Conservation (phyloP, 2,329 filamentous ascomycete species). For the Dissoconium aciculare region DNA sequence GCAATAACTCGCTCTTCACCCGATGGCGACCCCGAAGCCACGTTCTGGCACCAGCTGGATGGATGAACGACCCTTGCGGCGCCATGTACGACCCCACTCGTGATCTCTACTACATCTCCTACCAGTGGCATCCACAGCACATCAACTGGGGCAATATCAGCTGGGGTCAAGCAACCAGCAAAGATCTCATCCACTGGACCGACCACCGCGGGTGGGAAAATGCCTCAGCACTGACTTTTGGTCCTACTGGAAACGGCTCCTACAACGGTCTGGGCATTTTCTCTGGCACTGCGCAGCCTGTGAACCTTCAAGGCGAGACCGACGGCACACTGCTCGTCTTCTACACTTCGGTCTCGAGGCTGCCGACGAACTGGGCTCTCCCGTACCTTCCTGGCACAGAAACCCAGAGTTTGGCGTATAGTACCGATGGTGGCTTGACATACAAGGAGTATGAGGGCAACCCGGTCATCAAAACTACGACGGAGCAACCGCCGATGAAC, state of each 20-base stretch:
- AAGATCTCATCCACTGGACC: constrained; percentile 31
- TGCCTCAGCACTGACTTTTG: constrained; percentile 26
- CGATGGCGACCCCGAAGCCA: constrained; percentile 34
- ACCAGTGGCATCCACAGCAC: constrained; percentile 37
- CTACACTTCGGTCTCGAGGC: constrained; percentile 33
- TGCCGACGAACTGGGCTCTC: constrained; percentile 33
- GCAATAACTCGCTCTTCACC: constrained; percentile 36
- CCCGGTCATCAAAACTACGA: constrained; percentile 29
- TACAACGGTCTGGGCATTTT: constrained; percentile 41
- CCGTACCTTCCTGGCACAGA: constrained; percentile 32
- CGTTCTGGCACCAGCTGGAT: constrained; percentile 34
- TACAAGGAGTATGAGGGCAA: constrained; percentile 34
- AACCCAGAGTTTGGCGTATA: constrained; percentile 32
- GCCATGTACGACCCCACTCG: constrained; percentile 36
- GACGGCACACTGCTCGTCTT: constrained; percentile 33
- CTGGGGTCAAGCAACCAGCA: constrained; percentile 39
- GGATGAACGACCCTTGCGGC: constrained; percentile 38
- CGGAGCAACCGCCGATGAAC: constrained; percentile 24
- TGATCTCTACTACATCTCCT: constrained; percentile 38
- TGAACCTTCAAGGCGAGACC: constrained; percentile 32
- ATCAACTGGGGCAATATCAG: constrained; percentile 35
- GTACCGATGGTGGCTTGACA: constrained; percentile 32
- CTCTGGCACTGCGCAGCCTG: constrained; percentile 36
- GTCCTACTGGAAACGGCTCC: constrained; percentile 27
- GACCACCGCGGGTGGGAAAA: constrained; percentile 35